These are phyloP conservation scores for Pilasporangium apinafurcum DNA, from an alignment of 352 stramenopile genomes.

Conservation along the genomic window DNA sequence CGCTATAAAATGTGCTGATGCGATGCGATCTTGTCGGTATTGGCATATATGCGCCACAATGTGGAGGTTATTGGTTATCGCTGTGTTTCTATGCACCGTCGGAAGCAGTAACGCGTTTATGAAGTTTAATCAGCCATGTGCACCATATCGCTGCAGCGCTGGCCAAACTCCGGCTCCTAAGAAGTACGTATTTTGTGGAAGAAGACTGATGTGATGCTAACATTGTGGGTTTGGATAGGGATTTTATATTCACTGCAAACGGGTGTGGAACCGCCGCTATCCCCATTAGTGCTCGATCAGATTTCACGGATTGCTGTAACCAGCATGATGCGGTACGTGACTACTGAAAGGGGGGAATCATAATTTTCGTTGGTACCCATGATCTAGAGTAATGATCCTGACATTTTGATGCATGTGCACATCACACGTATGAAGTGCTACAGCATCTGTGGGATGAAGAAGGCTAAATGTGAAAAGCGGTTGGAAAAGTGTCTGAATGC, in stretches of 20 bases:
- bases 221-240: constrained; percentile 14
- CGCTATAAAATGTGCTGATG: no score
- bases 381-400: neutral
- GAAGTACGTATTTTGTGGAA: constrained; percentile 9
- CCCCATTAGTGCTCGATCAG: constrained; percentile 28
- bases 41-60: no score
- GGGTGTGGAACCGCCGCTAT: constrained; percentile 62
- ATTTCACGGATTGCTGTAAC: constrained; percentile 75
- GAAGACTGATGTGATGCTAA: neutral
- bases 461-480: constrained; percentile 56
- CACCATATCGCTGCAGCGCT: constrained; percentile 27
- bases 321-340: constrained; percentile 65
- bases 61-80: no score
- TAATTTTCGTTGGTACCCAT: neutral
- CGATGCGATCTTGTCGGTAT: no score
- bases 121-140: constrained; percentile 31
- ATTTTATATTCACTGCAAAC: constrained; percentile 72
- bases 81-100: no score
- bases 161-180: constrained; percentile 14
- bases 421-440: constrained; percentile 61
- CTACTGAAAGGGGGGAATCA: neutral
- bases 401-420: no score
- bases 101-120: no score
- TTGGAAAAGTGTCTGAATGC: constrained; percentile 70
- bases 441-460: constrained; percentile 73